These are phyloP conservation scores for Fusarium sp. DNA, from an alignment of 2,329 filamentous ascomycete genomes.

Conservation along the genomic window DNA sequence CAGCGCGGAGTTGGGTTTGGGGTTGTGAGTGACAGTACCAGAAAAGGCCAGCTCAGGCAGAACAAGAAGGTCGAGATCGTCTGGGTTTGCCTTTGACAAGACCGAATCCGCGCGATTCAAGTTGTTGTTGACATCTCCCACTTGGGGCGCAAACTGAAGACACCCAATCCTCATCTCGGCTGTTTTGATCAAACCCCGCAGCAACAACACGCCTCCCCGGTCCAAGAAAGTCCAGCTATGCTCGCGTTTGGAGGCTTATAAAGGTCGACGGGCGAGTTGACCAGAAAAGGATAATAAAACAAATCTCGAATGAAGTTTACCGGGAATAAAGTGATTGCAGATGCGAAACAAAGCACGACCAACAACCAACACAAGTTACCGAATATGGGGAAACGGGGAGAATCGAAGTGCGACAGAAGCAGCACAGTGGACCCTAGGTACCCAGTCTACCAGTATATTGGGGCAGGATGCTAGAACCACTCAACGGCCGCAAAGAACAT, in stretches of 20 bases:
- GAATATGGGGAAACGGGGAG: slow-evolving; percentile 9
- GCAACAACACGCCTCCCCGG: not conserved
- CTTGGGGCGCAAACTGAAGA: slow-evolving; percentile 76
- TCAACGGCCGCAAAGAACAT: not conserved
- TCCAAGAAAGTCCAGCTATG: not conserved
- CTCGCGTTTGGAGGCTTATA: not conserved
- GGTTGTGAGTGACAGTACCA: slow-evolving; percentile 58
- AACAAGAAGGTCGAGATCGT: slow-evolving; percentile 75
- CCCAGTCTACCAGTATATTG: slow-evolving; percentile 16
- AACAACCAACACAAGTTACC: slow-evolving; percentile 9
- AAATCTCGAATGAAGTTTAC: slow-evolving; percentile 1
- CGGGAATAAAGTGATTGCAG: slow-evolving; percentile 1
- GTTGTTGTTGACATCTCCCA: slow-evolving; percentile 78
- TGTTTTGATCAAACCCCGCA: slow-evolving; percentile 14
- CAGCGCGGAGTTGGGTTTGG: not conserved
- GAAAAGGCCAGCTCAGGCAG: slow-evolving; percentile 82
- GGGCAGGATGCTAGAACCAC: slow-evolving; percentile 1
- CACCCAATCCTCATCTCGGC: slow-evolving; percentile 73
- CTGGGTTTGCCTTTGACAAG: slow-evolving; percentile 61
- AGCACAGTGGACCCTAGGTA: slow-evolving; percentile 4
- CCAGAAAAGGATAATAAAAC: not conserved
- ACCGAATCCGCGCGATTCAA: slow-evolving; percentile 55
- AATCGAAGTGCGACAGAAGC: slow-evolving; percentile 17
- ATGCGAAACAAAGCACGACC: slow-evolving; percentile 13
- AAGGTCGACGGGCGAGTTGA: not conserved